Conservation (phyloP, 495 filamentous ascomycete species). For the Xylona heveae region DNA sequence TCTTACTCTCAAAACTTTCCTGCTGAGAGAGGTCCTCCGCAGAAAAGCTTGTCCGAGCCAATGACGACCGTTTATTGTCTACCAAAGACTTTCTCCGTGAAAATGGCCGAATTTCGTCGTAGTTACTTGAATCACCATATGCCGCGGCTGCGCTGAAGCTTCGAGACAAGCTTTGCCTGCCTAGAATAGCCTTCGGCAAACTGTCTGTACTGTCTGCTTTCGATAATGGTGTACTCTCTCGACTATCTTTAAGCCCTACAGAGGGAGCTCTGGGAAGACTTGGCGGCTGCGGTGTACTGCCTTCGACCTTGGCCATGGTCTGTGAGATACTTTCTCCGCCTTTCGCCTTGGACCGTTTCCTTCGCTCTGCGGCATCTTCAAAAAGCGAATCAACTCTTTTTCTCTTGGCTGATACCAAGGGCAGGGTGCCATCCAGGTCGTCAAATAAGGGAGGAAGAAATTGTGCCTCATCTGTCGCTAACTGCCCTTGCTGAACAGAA, state of each 20-base stretch:
- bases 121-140: background rate
- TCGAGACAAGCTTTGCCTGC: too few relatives aligned
- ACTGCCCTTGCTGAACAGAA: background rate
- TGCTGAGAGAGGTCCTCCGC: conserved; percentile 14
- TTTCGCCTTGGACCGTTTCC: conserved; percentile 27
- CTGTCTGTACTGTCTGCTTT: background rate
- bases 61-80: conserved; percentile 7
- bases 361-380: conserved; percentile 34
- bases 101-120: conserved; percentile 1
- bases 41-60: conserved; percentile 16
- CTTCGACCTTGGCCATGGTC: conserved; percentile 23
- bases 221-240: conserved; percentile 1
- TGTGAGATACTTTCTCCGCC: conserved; percentile 34
- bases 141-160: background rate
- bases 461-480: conserved; percentile 1
- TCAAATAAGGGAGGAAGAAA: conserved; percentile 3
- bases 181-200: background rate
- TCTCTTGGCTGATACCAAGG: too few relatives aligned
- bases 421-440: conserved; percentile 3
- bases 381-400: conserved; percentile 33
- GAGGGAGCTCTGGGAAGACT: background rate
- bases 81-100: background rate
- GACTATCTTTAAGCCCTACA: background rate
- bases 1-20: conserved; percentile 20
- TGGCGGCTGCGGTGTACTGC: background rate